Evolutionary conservation across 2,329 filamentous ascomycete genomes (phyloP).

Genomic region (Cladophialophora chaetospira): DNA sequence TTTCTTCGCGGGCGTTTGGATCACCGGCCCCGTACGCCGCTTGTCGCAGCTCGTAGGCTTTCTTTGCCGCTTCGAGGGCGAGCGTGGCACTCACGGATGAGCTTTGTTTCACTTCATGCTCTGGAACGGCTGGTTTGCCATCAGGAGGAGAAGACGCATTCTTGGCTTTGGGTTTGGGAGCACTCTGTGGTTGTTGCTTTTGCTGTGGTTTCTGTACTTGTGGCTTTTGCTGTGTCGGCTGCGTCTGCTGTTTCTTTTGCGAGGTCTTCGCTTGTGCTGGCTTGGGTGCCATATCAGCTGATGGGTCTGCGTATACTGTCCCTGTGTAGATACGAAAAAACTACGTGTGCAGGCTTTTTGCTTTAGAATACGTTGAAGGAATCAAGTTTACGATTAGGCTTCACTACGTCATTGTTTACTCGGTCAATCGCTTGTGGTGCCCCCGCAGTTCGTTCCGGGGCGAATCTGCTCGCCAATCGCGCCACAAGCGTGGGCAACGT

Average conservation of each 20-base stretch:
- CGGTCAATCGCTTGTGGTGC: no score
- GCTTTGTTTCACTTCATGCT: constrained; percentile 43
- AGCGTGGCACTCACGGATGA: constrained; percentile 41
- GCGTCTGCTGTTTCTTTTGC: neutral
- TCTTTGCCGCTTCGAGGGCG: constrained; percentile 41
- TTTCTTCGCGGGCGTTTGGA: constrained; percentile 42
- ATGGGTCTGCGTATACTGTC: neutral
- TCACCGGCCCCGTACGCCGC: constrained; percentile 44
- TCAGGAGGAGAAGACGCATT: neutral
- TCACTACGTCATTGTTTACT: no score
- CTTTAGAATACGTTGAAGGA: no score
- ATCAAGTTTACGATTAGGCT: no score
- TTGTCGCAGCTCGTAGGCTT: constrained; percentile 44
- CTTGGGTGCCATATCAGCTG: constrained; percentile 1
- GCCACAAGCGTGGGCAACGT: no score
- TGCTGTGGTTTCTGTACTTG: neutral
- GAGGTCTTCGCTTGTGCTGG: neutral
- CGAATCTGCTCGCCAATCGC: no score
- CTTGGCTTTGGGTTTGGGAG: constrained; percentile 4
- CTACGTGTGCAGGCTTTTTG: no score
- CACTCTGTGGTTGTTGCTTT: neutral
- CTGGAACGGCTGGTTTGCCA: constrained; percentile 33
- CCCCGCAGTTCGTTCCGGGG: no score
- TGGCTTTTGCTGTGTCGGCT: neutral
- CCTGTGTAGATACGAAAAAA: no score